Evolutionary conservation across 202 grass and related monocot species (phyloP).

Genomic region (Brachypodium distachyon): DNA sequence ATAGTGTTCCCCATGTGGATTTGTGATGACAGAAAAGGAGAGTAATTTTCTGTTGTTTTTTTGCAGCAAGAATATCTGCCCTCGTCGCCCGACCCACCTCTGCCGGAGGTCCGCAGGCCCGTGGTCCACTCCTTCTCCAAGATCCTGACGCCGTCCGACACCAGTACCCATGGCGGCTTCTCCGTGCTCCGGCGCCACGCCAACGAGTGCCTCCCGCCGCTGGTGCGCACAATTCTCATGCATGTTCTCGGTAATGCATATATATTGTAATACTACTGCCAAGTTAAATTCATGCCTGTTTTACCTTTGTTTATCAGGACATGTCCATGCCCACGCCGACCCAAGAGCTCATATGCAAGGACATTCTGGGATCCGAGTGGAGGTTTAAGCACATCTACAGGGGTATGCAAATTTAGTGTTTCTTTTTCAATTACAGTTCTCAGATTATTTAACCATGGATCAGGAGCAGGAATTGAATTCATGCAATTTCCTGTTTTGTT

Average conservation of each 20-base stretch:
- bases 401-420: conserved; percentile 32
- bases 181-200: conserved; percentile 86
- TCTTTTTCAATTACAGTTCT: background rate
- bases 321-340: conserved; percentile 78
- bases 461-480: conserved; percentile 13
- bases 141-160: conserved; percentile 96
- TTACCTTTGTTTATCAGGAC: conserved; percentile 39
- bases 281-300: background rate
- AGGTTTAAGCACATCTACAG: conserved; percentile 97
- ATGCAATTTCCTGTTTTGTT: conserved; percentile 6
- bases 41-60: conserved; percentile 1
- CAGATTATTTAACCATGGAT: background rate
- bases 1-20: background rate
- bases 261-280: conserved; percentile 6
- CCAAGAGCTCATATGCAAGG: conserved; percentile 76
- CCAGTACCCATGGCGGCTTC: conserved; percentile 97
- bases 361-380: conserved; percentile 89
- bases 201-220: conserved; percentile 71
- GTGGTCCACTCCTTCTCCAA: conserved; percentile 91
- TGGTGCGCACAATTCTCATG: conserved; percentile 39
- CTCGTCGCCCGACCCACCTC: conserved; percentile 26
- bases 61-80: conserved; percentile 53
- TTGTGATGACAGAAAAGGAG: background rate
- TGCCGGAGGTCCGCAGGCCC: conserved; percentile 33
- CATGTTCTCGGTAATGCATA: background rate